Base-by-base conservation (phyloP, 2,329 filamentous ascomycete genomes). In the Exophiala sp. region DNA sequence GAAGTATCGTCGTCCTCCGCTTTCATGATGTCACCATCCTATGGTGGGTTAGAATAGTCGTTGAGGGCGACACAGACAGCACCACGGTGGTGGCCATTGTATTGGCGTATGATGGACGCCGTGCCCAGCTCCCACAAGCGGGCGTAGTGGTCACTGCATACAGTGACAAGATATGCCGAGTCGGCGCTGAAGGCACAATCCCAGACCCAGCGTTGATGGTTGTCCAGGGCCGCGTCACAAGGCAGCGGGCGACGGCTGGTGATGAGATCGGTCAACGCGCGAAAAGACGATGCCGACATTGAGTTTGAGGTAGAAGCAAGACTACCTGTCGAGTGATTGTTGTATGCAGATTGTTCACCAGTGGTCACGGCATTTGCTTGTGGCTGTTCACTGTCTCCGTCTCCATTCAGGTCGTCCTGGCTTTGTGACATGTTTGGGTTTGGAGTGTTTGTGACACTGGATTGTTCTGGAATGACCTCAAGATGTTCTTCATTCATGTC, bases 171-270 rank as follows among this genome's bases (percentile, higher is more conserved):
- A 66, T 96, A 96, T 0, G 91, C 91, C 33, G 87, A 91, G 69
- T 96, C 91, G 21, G 91, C 91, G 58, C 88, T 92, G 72, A 96
- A 96, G 1, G 91, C 91, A 66, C 91, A 96, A 70, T 96, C 91
- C 91, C 91, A 96, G 1, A 96, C 91, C 91, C 91, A 96, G 50
- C 91, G 85, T 73, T 96, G 91, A 72, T 96, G 91, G 50, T 88
- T 89, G 18, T 88, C 88, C 1, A 96, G 81, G 1, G 90, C 95
- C 2, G 90, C 91, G 71, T 96, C 89, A 16, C 95, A 81, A 8
- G 86, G 87, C 63, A 94, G 39, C 78, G 86, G 69, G 18, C 57
- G 54, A 11, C 60, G 55, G 21, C 47, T 55, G 12, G 59, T 55
- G 33, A 64, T 62, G 16, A 64, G 47, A 21, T 62, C 54, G 8